phyloP scores from a whole-genome alignment of 345 rosid species.

The Acer campestre region DNA sequence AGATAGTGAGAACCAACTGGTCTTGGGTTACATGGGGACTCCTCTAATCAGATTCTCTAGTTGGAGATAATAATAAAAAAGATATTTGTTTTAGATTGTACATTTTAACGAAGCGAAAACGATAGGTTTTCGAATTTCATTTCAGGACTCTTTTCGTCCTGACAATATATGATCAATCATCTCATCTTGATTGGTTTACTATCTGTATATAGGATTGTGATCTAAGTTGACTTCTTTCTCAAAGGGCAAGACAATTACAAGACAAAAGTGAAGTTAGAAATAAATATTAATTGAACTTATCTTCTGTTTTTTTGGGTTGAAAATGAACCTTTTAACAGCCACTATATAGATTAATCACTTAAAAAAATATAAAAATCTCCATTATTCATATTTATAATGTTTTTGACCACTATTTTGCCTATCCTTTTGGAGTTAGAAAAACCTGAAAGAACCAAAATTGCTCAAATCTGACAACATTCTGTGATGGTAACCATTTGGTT shows the following conservation, averaged over 20 bases:
- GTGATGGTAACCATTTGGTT: constrained; percentile 5
- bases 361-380: too few relatives aligned
- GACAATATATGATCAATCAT: not conserved
- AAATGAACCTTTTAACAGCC: not conserved
- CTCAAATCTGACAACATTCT: not conserved
- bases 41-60: constrained; percentile 37
- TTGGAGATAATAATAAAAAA: constrained; percentile 32
- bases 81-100: not conserved
- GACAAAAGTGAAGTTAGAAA: constrained; percentile 1
- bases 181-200: not conserved
- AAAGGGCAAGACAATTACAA: not conserved
- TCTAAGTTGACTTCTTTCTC: not conserved
- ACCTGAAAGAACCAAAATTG: not conserved
- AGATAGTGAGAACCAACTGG: constrained; percentile 28
- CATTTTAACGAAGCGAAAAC: too few relatives aligned
- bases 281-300: not conserved
- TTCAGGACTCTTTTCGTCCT: not conserved
- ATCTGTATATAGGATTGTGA: too few relatives aligned
- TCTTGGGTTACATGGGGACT: constrained; percentile 35
- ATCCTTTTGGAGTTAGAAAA: not conserved
- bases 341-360: not conserved
- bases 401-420: constrained; percentile 1
- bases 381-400: not conserved
- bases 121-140: not conserved
- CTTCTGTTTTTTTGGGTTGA: not conserved